Evolutionary conservation across 169 alveolate species (phyloP), one percentile per base, ranked within the genome.

Genomic region (Theileria orientalis): DNA sequence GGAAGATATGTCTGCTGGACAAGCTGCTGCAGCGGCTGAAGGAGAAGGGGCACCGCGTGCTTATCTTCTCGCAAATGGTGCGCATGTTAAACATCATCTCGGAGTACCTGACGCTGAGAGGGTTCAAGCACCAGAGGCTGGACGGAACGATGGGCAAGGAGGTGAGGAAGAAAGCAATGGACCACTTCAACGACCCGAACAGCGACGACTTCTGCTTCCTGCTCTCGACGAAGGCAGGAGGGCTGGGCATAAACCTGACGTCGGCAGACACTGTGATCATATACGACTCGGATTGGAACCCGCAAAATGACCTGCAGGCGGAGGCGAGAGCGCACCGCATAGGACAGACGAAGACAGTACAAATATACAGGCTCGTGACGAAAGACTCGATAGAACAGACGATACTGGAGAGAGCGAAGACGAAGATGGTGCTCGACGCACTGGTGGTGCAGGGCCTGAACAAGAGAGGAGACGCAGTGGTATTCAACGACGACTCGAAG

Each of bases 271-370:
- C 98, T 19, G 99, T 96, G 29, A 93, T 96, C 47, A 91, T 96
- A 23, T 96, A 94, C 83, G 99, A 95, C 78, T 89, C 98, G 27
- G 99, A 98, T 90, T 98, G 99, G 99, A 98, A 98, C 75, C 99
- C 99, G 13, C 97, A 98, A 83, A 96, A 97, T 72, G 99, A 98
- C 77, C 86, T 98, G 70, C 97, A 98, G 74, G 99, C 99, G 14
- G 98, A 97, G 92, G 99, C 98, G 29, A 93, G 99, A 61, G 99
- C 99, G 29, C 99, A 98, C 83, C 91, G 99, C 61, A 97, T 97
- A 42, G 99, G 99, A 13, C 98, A 97, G 83, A 96, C 96, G 30
- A 97, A 95, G 79, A 93, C 94, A 33, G 99, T 97, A 19, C 96
- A 94, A 64, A 97, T 98, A 29, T 97, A 94, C 79, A 91, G 99